Conservation (phyloP, 441 rosid species). For the Geranium incanum region DNA sequence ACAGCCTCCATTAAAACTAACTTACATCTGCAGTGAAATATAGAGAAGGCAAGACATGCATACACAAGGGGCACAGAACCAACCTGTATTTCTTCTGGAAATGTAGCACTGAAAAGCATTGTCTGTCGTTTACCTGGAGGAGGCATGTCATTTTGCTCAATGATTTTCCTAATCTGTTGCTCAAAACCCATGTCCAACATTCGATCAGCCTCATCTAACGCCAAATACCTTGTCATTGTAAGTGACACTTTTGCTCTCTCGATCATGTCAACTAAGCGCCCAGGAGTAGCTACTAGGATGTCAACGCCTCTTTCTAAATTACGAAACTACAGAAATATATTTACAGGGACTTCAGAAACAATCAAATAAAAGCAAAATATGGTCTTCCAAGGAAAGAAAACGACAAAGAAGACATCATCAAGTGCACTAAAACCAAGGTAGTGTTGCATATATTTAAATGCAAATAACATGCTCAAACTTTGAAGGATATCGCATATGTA, state of each 20-base stretch:
- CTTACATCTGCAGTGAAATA: not conserved
- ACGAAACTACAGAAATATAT: conserved; percentile 19
- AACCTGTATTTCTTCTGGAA: conserved; percentile 37
- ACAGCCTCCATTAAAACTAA: not conserved
- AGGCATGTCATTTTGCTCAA: conserved; percentile 33
- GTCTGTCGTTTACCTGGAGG: conserved; percentile 31
- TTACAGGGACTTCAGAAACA: conserved; percentile 2
- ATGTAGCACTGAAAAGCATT: conserved; percentile 37
- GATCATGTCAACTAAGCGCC: conserved; percentile 32
- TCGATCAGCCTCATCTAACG: conserved; percentile 36
- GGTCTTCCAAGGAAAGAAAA: not conserved
- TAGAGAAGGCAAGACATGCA: not conserved
- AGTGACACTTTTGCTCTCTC: conserved; percentile 31
- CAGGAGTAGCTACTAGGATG: conserved; percentile 38
- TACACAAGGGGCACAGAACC: not conserved
- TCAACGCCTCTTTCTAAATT: conserved; percentile 32
- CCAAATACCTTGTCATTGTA: conserved; percentile 26
- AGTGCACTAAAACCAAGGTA: not conserved
- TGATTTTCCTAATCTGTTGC: conserved; percentile 34
- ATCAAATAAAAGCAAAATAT: not conserved
- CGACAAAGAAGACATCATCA: not conserved
- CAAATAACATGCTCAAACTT: not conserved
- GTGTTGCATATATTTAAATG: not conserved
- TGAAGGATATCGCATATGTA: not conserved
- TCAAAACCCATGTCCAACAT: conserved; percentile 43